These are phyloP conservation scores for Candida morakotiae DNA, from an alignment of 805 yeast genomes.

Conservation along the genomic window DNA sequence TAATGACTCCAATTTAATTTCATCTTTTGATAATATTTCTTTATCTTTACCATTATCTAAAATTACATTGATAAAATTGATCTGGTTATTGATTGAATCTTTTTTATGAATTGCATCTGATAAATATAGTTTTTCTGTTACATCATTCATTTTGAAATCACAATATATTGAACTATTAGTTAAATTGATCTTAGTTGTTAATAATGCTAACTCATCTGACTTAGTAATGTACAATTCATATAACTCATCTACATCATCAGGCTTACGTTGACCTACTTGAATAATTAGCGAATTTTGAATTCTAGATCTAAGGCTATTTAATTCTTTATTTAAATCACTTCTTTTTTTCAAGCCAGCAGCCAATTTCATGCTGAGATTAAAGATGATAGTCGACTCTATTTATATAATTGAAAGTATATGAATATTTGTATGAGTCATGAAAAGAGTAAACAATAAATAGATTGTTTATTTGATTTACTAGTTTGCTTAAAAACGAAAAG, in stretches of 20 bases:
- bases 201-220: neutral
- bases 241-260: conserved; percentile 1
- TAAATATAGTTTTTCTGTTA: neutral
- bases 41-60: neutral
- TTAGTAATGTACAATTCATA: neutral
- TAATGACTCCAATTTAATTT: neutral
- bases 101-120: conserved; percentile 1
- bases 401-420: too few species aligned
- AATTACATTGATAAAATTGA: neutral
- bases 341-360: conserved; percentile 1
- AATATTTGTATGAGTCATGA: too few species aligned
- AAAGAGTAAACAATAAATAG: too few species aligned
- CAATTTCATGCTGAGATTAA: conserved; percentile 1
- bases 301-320: neutral
- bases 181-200: neutral
- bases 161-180: neutral
- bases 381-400: too few species aligned
- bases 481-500: too few species aligned
- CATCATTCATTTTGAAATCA: neutral
- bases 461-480: too few species aligned
- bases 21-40: neutral
- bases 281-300: neutral
- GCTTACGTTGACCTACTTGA: neutral
- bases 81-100: neutral
- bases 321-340: conserved; percentile 1